Conservation (phyloP, 805 yeast species). For the Sugiyamaella americana region DNA sequence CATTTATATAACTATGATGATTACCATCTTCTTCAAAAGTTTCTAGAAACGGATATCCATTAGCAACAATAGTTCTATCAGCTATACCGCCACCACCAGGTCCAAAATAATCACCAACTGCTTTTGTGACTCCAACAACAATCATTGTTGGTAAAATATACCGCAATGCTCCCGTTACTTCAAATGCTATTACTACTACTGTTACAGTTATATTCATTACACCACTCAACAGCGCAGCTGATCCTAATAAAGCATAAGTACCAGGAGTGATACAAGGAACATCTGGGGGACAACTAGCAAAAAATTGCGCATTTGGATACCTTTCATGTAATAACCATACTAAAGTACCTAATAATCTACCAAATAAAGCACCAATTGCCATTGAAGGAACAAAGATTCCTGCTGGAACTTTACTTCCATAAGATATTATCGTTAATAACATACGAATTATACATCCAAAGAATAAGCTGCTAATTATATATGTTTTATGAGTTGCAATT, state of each 20-base stretch:
- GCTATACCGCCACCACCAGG: conserved; percentile 85
- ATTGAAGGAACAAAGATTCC: conserved; percentile 60
- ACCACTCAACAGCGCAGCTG: conserved; percentile 92
- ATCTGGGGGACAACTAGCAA: conserved; percentile 38
- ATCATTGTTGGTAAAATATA: conserved; percentile 95
- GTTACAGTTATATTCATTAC: conserved; percentile 89
- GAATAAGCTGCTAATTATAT: conserved; percentile 46
- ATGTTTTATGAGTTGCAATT: conserved; percentile 16
- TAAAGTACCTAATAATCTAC: conserved; percentile 43
- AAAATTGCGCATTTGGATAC: conserved; percentile 34
- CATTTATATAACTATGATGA: conserved; percentile 43
- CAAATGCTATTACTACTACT: conserved; percentile 90
- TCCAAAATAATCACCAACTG: conserved; percentile 72
- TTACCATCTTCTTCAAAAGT: conserved; percentile 43
- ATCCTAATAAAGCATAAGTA: conserved; percentile 91
- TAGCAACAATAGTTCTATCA: conserved; percentile 85
- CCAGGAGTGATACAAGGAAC: conserved; percentile 78
- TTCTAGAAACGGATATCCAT: conserved; percentile 80
- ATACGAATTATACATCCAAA: conserved; percentile 71
- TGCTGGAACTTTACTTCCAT: conserved; percentile 57
- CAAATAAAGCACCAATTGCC: conserved; percentile 59
- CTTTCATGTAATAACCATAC: conserved; percentile 39
- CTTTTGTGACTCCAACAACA: conserved; percentile 81
- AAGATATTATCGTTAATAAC: conserved; percentile 70
- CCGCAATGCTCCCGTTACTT: conserved; percentile 88